Base-by-base conservation (phyloP, 768 basidiomycete species). In the Terana coerulea region DNA sequence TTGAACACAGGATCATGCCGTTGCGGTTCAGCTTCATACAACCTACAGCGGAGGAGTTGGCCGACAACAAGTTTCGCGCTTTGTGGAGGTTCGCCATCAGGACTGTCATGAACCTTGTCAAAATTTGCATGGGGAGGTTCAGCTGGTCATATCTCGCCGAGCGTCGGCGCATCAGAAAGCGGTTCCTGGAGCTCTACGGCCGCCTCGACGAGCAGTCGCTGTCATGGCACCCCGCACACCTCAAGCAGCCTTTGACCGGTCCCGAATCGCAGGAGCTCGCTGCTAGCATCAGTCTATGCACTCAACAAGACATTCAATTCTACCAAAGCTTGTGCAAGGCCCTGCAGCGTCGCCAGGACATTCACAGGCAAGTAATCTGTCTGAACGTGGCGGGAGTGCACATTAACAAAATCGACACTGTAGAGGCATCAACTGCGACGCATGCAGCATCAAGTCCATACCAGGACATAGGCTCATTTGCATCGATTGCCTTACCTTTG, bases 201-300 rank as follows among this genome's bases (percentile, higher is more conserved):
- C 45, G 45, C n/a, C 8, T 33, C 9, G 31, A 46, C 6, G 30
- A 10, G 3, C n/a, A 8, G 10, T 21, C 37, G 14, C 7, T 30
- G 21, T 30, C 45, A 19, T 34, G 45, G 31, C 14, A 19, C 19
- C 30, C 9, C 24, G 17, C 21, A 2, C 3, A 17, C n/a, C n/a
- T 12, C n/a, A 34, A 11, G 9, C 8, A 17, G 9, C 4, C 30
- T n/a, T n/a, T n/a, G n/a, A n/a, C n/a, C n/a, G n/a, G n/a, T n/a
- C 30, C 21, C 8, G 45, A 46, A 22, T 46, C 29, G 8, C 30
- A 46, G 17, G 45, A 46, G 45, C 31, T 46, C 19, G 45, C 45
- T n/a, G n/a, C 19, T 21, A 2, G 5, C 45, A 21, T 8, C 30
- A 15, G 19, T 7, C 30, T 3, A 19, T 46, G 30, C 29, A 19